These are phyloP conservation scores for Arctostaphylos glauca DNA, from an alignment of 148 eudicot species.

Conservation along the genomic window DNA sequence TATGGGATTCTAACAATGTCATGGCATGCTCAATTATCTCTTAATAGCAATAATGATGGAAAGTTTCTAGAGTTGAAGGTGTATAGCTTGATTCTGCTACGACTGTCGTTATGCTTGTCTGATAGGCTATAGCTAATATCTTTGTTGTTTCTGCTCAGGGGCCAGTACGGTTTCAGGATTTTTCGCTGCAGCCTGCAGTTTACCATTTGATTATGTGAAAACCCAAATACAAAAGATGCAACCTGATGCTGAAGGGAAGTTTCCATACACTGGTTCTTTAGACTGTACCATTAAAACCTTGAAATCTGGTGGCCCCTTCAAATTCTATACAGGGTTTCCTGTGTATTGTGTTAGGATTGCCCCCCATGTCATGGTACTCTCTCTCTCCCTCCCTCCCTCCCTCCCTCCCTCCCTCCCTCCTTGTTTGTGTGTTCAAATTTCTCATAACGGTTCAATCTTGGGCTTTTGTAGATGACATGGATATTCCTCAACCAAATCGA, in stretches of 20 bases:
- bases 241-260: conserved; percentile 87
- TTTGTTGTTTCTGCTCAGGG: conserved; percentile 40
- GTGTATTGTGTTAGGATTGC: conserved; percentile 91
- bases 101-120: not conserved
- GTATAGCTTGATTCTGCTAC: not conserved
- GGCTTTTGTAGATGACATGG: conserved; percentile 75
- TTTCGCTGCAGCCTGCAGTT: conserved; percentile 90
- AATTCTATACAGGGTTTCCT: conserved; percentile 91
- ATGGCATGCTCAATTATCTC: too few relatives aligned
- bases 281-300: conserved; percentile 84
- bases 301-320: conserved; percentile 84
- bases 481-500: conserved; percentile 87
- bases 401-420: not conserved
- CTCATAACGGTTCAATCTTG: not conserved
- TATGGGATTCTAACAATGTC: too few relatives aligned
- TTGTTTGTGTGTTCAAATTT: not conserved
- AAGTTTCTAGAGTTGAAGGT: not conserved
- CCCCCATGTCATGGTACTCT: conserved; percentile 84
- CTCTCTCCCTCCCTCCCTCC: conserved; percentile 13
- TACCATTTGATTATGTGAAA: conserved; percentile 93
- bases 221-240: conserved; percentile 99
- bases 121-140: not conserved
- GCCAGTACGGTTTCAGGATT: conserved; percentile 93
- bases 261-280: conserved; percentile 71
- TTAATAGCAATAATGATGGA: not conserved